Conservation (phyloP, 139 green algal genomes). For the Tetraselmis striata region DNA sequence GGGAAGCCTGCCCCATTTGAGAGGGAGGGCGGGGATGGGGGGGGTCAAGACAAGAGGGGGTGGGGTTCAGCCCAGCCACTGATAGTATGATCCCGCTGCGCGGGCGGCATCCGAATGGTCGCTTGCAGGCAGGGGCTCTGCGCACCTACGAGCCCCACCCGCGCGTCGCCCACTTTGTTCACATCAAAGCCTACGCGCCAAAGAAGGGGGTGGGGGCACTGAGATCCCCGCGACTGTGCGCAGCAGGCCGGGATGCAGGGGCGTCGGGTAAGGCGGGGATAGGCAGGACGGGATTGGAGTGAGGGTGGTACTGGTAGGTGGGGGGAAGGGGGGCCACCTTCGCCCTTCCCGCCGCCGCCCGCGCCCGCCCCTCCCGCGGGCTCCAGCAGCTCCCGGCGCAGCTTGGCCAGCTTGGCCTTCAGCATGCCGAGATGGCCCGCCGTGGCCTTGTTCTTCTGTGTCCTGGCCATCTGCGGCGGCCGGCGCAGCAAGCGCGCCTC, state of each 20-base stretch:
- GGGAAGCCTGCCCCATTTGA: constrained; percentile 84
- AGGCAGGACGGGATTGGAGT: no score
- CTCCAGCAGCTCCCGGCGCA: constrained; percentile 90
- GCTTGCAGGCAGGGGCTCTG: background rate
- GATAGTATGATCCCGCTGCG: no score
- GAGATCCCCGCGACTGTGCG: no score
- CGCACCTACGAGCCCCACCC: constrained; percentile 82
- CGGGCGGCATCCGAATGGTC: no score
- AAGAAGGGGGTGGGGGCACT: background rate
- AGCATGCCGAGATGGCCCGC: constrained; percentile 82
- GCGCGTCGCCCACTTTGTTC: constrained; percentile 92
- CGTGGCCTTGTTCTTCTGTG: constrained; percentile 99
- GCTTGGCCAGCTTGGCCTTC: constrained; percentile 98
- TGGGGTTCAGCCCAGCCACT: no score
- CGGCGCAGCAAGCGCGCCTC: no score
- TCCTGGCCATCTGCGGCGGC: constrained; percentile 83
- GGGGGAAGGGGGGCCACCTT: no score
- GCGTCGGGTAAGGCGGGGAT: no score
- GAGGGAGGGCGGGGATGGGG: no score
- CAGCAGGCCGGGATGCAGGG: no score
- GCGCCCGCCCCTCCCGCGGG: constrained; percentile 34
- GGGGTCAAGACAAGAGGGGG: no score
- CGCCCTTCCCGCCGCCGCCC: constrained; percentile 62
- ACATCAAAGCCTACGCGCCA: constrained; percentile 86
- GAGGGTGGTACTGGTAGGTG: no score